Base-by-base conservation (phyloP, 345 rosid genomes). In the Dovyalis caffra region DNA sequence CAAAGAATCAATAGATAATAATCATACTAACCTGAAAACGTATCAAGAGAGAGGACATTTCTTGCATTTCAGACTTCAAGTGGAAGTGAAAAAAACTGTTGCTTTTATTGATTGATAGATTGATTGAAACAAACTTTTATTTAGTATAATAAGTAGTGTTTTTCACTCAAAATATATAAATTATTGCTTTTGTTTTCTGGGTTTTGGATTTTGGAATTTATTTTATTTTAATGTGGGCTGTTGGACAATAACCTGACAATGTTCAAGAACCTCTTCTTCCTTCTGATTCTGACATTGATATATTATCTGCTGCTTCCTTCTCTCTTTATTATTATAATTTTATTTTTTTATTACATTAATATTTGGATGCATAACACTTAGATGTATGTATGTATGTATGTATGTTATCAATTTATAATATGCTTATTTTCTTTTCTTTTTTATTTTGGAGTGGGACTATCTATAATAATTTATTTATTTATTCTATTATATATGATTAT, bases 191-290 rank as follows among this genome's bases (percentile, higher is more conserved):
- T 6, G 1, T 2, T 38, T 67, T 38, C 5, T 1, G 14, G 6
- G 3, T 21, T 74, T 14, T n/a, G 6, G 38, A 16, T 51, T 32
- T 63, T 28, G 57, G 67, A 23, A 4, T 57, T 40, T n/a, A n/a
- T n/a, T n/a, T n/a, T n/a, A n/a, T n/a, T n/a, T n/a, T n/a, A n/a
- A n/a, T 43, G 8, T 32, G 0, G 66, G 29, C 21, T 6, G n/a
- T 69, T 71, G 6, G 38, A 74, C 82, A 79, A 75, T 58, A 43
- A 60, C 76, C 76, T 66, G 72, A 71, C 73, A 66, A 45, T 58
- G 65, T 60, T 66, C 72, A 66, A 45, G 70, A 70, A 45, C 72
- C 69, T 31, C 64, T 66, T 25, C 70, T 26, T 23, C 20, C 31
- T 56, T 2, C 28, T 31, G 18, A 34, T 71, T 53, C 68, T 66